These are phyloP conservation scores for Ceriops tagal DNA, from an alignment of 345 rosid genomes.

Conservation along the genomic window DNA sequence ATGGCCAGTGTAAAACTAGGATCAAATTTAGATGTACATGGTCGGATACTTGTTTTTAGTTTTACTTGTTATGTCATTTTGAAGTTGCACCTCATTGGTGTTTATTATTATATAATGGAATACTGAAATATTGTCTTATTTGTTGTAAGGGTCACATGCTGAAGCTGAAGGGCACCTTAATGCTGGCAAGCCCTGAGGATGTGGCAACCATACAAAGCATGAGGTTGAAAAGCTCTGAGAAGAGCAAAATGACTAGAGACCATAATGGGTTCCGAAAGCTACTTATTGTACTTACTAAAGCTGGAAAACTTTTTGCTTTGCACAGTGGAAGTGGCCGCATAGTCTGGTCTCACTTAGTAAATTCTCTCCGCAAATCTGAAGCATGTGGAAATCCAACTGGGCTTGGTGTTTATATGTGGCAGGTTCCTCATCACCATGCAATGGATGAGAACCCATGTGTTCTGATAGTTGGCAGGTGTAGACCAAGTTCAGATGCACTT, in stretches of 20 bases:
- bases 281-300: slow-evolving; percentile 74
- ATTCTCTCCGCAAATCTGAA: slow-evolving; percentile 58
- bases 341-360: slow-evolving; percentile 84
- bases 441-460: slow-evolving; percentile 91
- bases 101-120: slow-evolving; percentile 9
- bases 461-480: slow-evolving; percentile 77
- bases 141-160: slow-evolving; percentile 73
- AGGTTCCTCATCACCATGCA: slow-evolving; percentile 97
- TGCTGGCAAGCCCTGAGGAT: slow-evolving; percentile 95
- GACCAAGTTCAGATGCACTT: slow-evolving; percentile 48
- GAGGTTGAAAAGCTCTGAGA: slow-evolving; percentile 83
- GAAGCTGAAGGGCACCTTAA: slow-evolving; percentile 88
- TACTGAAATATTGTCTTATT: slow-evolving; percentile 27
- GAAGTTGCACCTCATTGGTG: not conserved
- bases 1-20: no score
- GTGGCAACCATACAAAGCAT: slow-evolving; percentile 77
- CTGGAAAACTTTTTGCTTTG: slow-evolving; percentile 84
- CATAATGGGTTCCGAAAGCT: slow-evolving; percentile 96
- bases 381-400: slow-evolving; percentile 54
- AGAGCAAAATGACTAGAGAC: slow-evolving; percentile 94
- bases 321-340: slow-evolving; percentile 95
- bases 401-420: slow-evolving; percentile 78
- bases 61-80: not conserved
- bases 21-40: slow-evolving; percentile 2
- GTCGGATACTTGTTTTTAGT: slow-evolving; percentile 1